Conservation (phyloP, 495 filamentous ascomycete genomes). For the Penicillium salamii region DNA sequence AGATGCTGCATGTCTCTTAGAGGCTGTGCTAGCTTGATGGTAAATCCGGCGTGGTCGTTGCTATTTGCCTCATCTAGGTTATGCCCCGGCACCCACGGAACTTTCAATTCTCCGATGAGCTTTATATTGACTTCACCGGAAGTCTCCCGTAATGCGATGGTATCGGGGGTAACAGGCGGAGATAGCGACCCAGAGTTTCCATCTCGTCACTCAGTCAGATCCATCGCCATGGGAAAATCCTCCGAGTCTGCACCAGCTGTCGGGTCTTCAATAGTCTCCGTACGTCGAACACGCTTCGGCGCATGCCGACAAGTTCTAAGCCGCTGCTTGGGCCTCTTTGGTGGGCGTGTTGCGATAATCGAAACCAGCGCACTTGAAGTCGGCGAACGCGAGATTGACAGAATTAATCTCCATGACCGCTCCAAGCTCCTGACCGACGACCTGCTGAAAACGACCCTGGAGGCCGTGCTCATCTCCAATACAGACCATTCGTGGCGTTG, state of each 20-base stretch:
- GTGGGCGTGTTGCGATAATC: background rate
- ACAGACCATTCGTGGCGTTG: background rate
- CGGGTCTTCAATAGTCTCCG: too few species aligned
- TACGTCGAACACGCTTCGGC: too few species aligned
- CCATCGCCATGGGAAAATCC: too few species aligned
- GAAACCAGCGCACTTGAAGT: background rate
- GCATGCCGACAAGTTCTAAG: too few species aligned
- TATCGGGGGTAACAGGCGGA: too few species aligned
- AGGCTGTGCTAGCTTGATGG: too few species aligned
- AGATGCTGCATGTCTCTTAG: too few species aligned
- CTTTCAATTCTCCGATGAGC: background rate
- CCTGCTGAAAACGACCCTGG: background rate
- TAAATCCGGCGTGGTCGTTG: too few species aligned
- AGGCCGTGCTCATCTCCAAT: background rate
- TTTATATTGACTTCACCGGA: background rate
- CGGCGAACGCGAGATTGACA: background rate
- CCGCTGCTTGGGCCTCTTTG: too few species aligned
- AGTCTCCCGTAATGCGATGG: background rate
- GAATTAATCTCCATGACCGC: background rate
- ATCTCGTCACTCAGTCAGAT: too few species aligned
- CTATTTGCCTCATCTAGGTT: background rate
- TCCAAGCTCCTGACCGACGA: background rate
- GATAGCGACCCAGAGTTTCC: too few species aligned
- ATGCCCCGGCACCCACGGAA: background rate
- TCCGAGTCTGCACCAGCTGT: too few species aligned